Evolutionary conservation across 2,329 filamentous ascomycete species (phyloP).

Genomic region (Colletotrichum aenigma): DNA sequence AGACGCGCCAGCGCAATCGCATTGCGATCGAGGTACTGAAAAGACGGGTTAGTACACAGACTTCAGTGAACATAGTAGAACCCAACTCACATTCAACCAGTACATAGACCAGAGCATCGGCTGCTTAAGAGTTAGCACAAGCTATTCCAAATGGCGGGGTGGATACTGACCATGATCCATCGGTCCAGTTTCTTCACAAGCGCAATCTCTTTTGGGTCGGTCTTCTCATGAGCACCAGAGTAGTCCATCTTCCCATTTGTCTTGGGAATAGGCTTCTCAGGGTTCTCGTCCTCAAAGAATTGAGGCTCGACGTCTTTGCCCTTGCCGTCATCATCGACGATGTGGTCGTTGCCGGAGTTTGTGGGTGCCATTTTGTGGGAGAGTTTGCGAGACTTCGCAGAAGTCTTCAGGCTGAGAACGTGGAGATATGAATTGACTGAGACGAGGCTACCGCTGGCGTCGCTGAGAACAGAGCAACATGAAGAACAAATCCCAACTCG

Average conservation of each 20-base stretch:
- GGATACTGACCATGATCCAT: conserved; percentile 37
- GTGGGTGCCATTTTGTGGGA: not conserved
- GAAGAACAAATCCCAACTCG: not conserved
- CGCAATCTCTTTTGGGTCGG: conserved; percentile 42
- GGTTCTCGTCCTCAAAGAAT: conserved; percentile 20
- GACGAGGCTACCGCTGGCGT: not conserved
- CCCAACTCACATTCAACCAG: conserved; percentile 21
- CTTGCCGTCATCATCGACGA: not conserved
- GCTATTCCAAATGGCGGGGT: not conserved
- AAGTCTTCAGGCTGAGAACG: not conserved
- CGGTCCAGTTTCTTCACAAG: conserved; percentile 44
- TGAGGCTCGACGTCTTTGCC: conserved; percentile 11
- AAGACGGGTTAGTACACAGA: not conserved
- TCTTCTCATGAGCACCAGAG: conserved; percentile 43
- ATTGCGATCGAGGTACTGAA: conserved; percentile 19
- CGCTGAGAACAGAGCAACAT: not conserved
- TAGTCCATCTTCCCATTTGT: conserved; percentile 32
- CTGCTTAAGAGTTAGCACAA: not conserved
- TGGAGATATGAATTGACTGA: not conserved
- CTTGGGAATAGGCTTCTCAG: conserved; percentile 22
- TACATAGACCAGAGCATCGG: conserved; percentile 24
- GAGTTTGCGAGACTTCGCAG: not conserved
- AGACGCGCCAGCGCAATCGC: conserved; percentile 24
- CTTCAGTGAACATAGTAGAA: fast-evolving
- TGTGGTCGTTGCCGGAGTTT: not conserved